Conservation (phyloP, 2,329 filamentous ascomycete species). For the Beauveria sp. region DNA sequence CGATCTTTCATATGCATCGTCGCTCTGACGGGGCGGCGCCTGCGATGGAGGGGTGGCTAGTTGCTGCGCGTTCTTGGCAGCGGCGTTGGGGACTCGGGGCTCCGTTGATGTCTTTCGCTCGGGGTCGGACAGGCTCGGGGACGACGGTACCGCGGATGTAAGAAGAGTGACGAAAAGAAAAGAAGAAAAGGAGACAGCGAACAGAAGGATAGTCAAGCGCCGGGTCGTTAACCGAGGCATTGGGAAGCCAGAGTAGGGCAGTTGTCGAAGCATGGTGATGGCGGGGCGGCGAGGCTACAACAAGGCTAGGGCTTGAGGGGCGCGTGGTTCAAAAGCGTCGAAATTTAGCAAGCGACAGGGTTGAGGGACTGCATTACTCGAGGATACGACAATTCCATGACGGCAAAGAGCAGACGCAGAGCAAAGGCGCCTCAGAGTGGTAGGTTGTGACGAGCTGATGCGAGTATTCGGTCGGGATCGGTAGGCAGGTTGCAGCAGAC, state of each 20-base stretch:
- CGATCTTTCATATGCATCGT: constrained; percentile 70
- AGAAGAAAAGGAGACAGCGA: constrained; percentile 44
- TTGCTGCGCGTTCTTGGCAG: constrained; percentile 47
- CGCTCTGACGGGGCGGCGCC: constrained; percentile 64
- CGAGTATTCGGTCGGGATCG: not conserved
- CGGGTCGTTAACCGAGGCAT: constrained; percentile 44
- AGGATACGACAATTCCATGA: not conserved
- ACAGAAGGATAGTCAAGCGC: constrained; percentile 44
- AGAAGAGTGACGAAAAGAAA: constrained; percentile 47
- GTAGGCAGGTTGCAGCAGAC: not conserved
- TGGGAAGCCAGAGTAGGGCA: constrained; percentile 37
- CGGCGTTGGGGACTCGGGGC: constrained; percentile 31
- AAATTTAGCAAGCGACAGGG: not conserved
- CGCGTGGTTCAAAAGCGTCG: not conserved
- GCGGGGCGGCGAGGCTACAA: not conserved
- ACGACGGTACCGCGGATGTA: constrained; percentile 39
- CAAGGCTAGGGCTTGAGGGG: not conserved
- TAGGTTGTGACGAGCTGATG: not conserved
- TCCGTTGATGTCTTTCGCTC: constrained; percentile 43
- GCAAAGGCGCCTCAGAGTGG: not conserved
- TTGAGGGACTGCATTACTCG: not conserved
- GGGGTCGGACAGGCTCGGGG: constrained; percentile 41
- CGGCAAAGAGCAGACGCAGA: not conserved
- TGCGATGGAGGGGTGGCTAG: constrained; percentile 66
- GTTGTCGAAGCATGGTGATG: constrained; percentile 23